These are phyloP conservation scores for Carex myosuroides DNA, from an alignment of 176 grass and related monocot species.

Conservation along the genomic window DNA sequence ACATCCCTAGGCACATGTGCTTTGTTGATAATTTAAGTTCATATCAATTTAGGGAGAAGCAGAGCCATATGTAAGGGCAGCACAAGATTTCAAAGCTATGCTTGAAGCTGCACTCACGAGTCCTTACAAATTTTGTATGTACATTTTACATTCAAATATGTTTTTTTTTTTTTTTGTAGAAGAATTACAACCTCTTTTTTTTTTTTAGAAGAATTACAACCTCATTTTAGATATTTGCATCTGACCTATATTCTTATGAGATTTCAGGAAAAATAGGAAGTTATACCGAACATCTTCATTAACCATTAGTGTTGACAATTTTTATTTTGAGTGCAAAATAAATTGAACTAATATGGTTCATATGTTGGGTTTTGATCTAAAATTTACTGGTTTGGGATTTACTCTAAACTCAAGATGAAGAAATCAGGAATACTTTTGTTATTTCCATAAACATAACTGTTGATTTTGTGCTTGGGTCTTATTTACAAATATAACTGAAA, in stretches of 20 bases:
- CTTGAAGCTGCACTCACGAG: conserved; percentile 72
- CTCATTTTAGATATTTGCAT: not conserved
- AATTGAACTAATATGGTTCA: not conserved
- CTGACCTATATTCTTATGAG: not conserved
- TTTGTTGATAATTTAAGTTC: conserved; percentile 12
- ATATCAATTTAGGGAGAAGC: conserved; percentile 35
- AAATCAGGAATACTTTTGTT: not conserved
- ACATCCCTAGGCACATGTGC: not conserved
- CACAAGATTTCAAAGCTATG: conserved; percentile 76
- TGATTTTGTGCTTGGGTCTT: not conserved
- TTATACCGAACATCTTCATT: not conserved
- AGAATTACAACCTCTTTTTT: not conserved
- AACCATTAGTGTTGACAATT: not conserved
- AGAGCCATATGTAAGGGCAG: conserved; percentile 41
- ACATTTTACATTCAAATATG: not conserved
- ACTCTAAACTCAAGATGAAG: not conserved
- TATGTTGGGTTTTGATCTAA: not conserved
- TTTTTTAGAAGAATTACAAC: not conserved
- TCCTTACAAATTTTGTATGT: conserved; percentile 76
- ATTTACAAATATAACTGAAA: not conserved
- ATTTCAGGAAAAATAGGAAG: not conserved
- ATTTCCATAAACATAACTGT: not conserved
- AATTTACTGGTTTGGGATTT: not conserved
- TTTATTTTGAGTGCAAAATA: not conserved
- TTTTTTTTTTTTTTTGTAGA: not conserved